phyloP scores from a whole-genome alignment of 1,139 yeast genomes.

The Trichomonascaceae sp. region DNA sequence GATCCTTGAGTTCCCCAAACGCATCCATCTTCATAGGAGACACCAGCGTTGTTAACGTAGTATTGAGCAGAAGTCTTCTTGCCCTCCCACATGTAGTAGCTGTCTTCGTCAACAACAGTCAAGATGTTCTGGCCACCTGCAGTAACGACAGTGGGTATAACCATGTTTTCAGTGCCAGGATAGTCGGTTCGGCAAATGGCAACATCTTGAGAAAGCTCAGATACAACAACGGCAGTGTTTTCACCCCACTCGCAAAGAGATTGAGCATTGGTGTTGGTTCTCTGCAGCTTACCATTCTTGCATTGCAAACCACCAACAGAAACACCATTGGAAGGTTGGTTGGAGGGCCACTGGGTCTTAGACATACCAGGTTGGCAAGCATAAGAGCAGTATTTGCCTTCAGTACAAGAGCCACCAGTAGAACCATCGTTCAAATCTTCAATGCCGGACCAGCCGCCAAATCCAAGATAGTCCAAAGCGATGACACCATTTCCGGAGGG shows the following conservation, averaged over 20 bases:
- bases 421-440: slow-evolving; percentile 48
- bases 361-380: slow-evolving; percentile 97
- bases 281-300: slow-evolving; percentile 70
- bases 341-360: slow-evolving; percentile 91
- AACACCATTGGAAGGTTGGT: slow-evolving; percentile 80
- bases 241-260: slow-evolving; percentile 83
- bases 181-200: slow-evolving; percentile 96
- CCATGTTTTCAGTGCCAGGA: slow-evolving; percentile 99
- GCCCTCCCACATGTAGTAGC: slow-evolving; percentile 80
- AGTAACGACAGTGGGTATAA: slow-evolving; percentile 73
- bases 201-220: slow-evolving; percentile 57
- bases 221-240: slow-evolving; percentile 60
- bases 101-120: slow-evolving; percentile 70
- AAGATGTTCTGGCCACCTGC: slow-evolving; percentile 63
- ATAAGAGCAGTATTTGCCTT: slow-evolving; percentile 91
- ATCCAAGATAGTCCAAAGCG: slow-evolving; percentile 69
- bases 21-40: slow-evolving; percentile 82
- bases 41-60: slow-evolving; percentile 96
- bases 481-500: slow-evolving; percentile 92
- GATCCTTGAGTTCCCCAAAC: slow-evolving; percentile 80
- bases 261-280: slow-evolving; percentile 55
- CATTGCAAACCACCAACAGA: slow-evolving; percentile 88
- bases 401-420: slow-evolving; percentile 61
- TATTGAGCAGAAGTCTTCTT: slow-evolving; percentile 86
- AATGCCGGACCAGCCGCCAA: slow-evolving; percentile 92